phyloP scores from a whole-genome alignment of 768 basidiomycete genomes.

The Infundibulicybe gibba region DNA sequence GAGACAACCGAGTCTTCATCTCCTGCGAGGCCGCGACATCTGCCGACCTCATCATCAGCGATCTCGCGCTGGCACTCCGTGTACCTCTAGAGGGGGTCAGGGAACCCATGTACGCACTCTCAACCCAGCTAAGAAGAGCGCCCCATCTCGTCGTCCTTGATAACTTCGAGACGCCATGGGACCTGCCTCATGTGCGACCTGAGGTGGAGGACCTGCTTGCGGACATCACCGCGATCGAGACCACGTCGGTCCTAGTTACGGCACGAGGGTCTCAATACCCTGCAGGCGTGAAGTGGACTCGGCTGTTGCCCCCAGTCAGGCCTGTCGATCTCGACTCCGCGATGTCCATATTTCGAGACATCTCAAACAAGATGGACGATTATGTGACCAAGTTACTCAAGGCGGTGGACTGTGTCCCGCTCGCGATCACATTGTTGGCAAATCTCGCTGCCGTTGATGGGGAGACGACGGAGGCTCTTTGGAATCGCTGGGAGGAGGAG shows the following conservation, averaged over 20 bases:
- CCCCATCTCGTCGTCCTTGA: slow-evolving; percentile 22
- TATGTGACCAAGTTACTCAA: slow-evolving; percentile 15
- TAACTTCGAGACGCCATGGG: slow-evolving; percentile 31
- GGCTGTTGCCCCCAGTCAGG: slow-evolving; percentile 18
- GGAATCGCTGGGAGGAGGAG: slow-evolving; percentile 25
- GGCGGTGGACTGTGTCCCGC: no score
- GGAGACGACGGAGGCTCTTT: no score
- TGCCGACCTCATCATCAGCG: slow-evolving; percentile 16
- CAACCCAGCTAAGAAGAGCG: slow-evolving; percentile 6
- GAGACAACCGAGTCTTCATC: slow-evolving; percentile 18
- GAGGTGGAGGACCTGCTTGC: slow-evolving; percentile 19
- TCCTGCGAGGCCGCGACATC: slow-evolving; percentile 24
- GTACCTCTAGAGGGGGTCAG: slow-evolving; percentile 8
- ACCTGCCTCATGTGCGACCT: slow-evolving; percentile 15
- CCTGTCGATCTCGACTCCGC: slow-evolving; percentile 22
- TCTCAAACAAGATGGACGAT: slow-evolving; percentile 19
- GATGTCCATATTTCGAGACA: slow-evolving; percentile 16
- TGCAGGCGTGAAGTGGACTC: slow-evolving; percentile 17
- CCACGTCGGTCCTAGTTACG: slow-evolving; percentile 21
- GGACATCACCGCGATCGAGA: slow-evolving; percentile 14
- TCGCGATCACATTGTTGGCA: no score
- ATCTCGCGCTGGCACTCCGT: slow-evolving; percentile 14
- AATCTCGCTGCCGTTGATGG: slow-evolving; percentile 26
- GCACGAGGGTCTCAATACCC: slow-evolving; percentile 26
- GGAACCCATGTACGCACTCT: slow-evolving; percentile 11